Base-by-base conservation (phyloP, 805 yeast species). In the Zygoascus tannicola region DNA sequence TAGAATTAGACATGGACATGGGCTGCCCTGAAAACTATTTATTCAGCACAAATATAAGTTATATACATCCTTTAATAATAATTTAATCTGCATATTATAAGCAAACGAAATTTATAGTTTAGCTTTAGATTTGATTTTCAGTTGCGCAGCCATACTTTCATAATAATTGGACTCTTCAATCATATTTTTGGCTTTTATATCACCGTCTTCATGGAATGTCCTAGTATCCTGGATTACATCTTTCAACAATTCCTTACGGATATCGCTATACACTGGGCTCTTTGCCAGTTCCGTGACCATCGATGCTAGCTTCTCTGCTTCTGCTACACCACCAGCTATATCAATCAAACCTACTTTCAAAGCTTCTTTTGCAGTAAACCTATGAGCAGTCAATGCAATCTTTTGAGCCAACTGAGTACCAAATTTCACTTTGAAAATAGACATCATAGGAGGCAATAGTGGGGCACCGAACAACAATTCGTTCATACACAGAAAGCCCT, bases 401-500 rank as follows among this genome's bases (percentile, higher is more conserved):
- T 55, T 54, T 34, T 59, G 62, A 35, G 61, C 53, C 3, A 52
- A 40, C 38, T 40, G 51, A n/a, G 53, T 46, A 12, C 68, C 63
- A 21, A 48, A 53, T 41, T 61, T 56, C 43, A 48, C 55, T 32
- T 56, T 48, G 51, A 64, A 58, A 15, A 65, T 55, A 15, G 59
- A 52, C 53, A 65, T 52, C 60, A 65, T 54, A 19, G 67, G 63
- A 4, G 62, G 54, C 32, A 54, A 53, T 32, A 65, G 51, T 28
- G 64, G 64, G 5, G 69, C 64, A 16, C 67, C 68, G 44, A 65
- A 65, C 45, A 56, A 56, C 18, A 65, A 40, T 49, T 65, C 69
- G 49, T 65, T 65, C 62, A 65, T 57, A 52, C 69, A 65, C 38
- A 64, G 46, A 47, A 46, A 65, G 28, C 69, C 69, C 46, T 50